These are phyloP conservation scores for Perkinsus olseni DNA, from an alignment of 169 alveolate genomes.

Conservation along the genomic window DNA sequence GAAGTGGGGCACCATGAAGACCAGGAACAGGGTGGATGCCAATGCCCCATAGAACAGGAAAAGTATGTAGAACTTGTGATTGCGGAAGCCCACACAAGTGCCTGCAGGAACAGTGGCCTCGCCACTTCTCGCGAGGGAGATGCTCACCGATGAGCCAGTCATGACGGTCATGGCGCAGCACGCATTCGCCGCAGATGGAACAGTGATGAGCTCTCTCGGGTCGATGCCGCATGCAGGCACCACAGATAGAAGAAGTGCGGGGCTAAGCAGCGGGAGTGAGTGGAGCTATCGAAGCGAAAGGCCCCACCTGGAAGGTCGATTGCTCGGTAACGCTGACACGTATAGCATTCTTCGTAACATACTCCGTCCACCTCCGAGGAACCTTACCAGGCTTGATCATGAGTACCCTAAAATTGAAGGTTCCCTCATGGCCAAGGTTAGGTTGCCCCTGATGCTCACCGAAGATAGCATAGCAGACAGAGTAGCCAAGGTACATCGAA, in stretches of 20 bases:
- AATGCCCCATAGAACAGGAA: not conserved
- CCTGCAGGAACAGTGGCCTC: too few relatives aligned
- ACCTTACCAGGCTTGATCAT: not conserved
- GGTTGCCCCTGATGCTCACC: not conserved
- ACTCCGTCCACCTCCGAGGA: not conserved
- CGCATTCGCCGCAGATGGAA: conserved; percentile 14
- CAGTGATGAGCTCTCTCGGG: conserved; percentile 32
- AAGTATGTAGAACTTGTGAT: not conserved
- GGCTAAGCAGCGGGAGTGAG: not conserved
- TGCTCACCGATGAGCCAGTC: not conserved
- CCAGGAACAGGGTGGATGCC: not conserved
- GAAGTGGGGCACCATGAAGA: not conserved
- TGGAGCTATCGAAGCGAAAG: not conserved
- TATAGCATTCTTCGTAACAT: not conserved
- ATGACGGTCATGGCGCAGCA: conserved; percentile 33
- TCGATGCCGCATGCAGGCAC: not conserved
- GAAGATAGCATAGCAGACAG: not conserved
- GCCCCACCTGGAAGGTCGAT: not conserved
- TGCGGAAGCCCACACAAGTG: not conserved
- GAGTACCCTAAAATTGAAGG: not conserved
- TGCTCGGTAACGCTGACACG: not conserved
- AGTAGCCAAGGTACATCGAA: not conserved
- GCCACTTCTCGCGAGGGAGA: too few relatives aligned
- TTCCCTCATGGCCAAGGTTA: not conserved
- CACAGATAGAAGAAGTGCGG: not conserved